phyloP scores from a whole-genome alignment of 2,329 filamentous ascomycete genomes.

The Cladosporium oxysporum region DNA sequence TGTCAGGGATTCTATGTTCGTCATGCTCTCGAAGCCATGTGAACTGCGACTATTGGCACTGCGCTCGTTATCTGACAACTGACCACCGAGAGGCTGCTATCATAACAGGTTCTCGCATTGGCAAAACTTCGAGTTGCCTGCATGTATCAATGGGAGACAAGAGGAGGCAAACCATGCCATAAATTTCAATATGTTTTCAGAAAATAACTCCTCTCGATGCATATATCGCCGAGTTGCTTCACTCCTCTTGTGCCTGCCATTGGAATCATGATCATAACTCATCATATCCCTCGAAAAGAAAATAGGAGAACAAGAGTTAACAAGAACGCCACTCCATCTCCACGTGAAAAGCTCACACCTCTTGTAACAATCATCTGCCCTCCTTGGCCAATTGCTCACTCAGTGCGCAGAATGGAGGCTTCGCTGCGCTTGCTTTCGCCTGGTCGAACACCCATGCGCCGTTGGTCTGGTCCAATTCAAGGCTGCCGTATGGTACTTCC shows the following conservation, averaged over 20 bases:
- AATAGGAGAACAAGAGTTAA: neutral
- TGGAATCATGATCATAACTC: conserved; percentile 13
- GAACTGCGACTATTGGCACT: neutral
- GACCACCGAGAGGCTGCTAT: neutral
- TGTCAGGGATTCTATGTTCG: neutral
- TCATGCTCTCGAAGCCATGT: neutral
- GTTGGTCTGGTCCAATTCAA: conserved; percentile 66
- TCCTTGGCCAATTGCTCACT: conserved; percentile 28
- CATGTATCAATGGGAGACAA: neutral
- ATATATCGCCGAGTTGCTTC: conserved; percentile 3
- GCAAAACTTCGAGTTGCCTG: neutral
- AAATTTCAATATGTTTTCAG: neutral
- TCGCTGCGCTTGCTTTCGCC: conserved; percentile 46
- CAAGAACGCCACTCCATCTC: neutral
- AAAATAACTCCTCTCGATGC: conserved; percentile 2
- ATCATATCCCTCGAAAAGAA: neutral
- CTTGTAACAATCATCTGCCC: conserved; percentile 21
- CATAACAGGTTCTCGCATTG: neutral
- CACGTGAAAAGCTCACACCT: neutral
- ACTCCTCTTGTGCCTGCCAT: neutral
- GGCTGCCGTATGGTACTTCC: conserved; percentile 42
- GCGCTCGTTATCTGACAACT: neutral
- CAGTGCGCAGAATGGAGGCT: conserved; percentile 33
- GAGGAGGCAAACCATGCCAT: neutral
- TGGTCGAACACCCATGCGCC: conserved; percentile 71